A percentile compares a stretch with the other conserved stretches of the same genome.
phyloP scores from a whole-genome alignment of 169 alveolate species.

The Eimeria acervulina region DNA sequence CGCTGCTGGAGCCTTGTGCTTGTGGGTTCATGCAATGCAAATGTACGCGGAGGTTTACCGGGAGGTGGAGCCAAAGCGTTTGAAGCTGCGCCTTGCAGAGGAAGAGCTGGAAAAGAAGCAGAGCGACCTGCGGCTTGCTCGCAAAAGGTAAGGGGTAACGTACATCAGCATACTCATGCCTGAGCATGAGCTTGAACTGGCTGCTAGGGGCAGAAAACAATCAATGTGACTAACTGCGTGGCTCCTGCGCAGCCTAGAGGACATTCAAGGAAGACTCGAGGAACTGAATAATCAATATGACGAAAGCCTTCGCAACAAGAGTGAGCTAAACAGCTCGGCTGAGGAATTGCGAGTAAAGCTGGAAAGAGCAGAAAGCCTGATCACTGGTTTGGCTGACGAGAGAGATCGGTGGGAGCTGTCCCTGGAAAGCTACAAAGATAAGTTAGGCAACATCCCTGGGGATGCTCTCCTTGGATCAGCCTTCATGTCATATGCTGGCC shows the following conservation, averaged over 20 bases:
- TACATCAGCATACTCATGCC: background rate
- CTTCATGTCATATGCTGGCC: slow-evolving; percentile 96
- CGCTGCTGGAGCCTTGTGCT: slow-evolving; percentile 97
- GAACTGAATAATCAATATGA: slow-evolving; percentile 92
- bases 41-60: slow-evolving; percentile 97
- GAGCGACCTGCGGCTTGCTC: slow-evolving; percentile 82
- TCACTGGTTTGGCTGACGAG: slow-evolving; percentile 96
- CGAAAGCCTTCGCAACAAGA: slow-evolving; percentile 93
- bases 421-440: slow-evolving; percentile 90
- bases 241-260: slow-evolving; percentile 85
- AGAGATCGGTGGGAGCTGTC: slow-evolving; percentile 96
- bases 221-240: background rate
- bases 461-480: slow-evolving; percentile 94
- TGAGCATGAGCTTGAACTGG: background rate
- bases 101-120: slow-evolving; percentile 91
- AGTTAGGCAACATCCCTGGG: slow-evolving; percentile 92
- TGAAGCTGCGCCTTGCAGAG: slow-evolving; percentile 93
- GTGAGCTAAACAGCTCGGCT: slow-evolving; percentile 91
- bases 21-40: slow-evolving; percentile 98
- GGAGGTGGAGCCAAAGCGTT: slow-evolving; percentile 98
- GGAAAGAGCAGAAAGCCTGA: slow-evolving; percentile 96
- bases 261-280: slow-evolving; percentile 91
- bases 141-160: slow-evolving; percentile 84
- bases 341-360: slow-evolving; percentile 92
- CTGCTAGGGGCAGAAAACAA: background rate